Base-by-base conservation (phyloP, 2,329 filamentous ascomycete species). In the Boeremia lycopersici region DNA sequence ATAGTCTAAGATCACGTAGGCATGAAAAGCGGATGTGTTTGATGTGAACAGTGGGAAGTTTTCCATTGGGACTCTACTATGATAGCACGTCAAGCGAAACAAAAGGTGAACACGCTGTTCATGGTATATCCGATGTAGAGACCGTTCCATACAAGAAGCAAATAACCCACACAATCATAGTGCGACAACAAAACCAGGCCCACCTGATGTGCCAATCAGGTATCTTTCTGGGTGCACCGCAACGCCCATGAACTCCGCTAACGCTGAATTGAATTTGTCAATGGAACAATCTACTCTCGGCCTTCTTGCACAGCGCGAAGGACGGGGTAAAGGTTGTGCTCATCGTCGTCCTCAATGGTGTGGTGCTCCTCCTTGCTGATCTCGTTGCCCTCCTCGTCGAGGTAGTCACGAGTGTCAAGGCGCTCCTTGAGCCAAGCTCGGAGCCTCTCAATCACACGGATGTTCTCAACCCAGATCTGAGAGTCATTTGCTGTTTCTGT, bases 401-500 rank as follows among this genome's bases (percentile, higher is more conserved):
- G 60, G 48, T 74, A 86, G 31, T 85, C 82, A 31, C 80, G 81
- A 35, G 75, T 73, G 55, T 83, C 78, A 19, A 88, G 75, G 47
- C 82, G 77, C 43, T 82, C 79, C 50, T 81, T 80, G 61, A 87
- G 79, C 70, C 82, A 83, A 17, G 80, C 79, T 38, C 85, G 79
- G 31, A 88, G 77, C 45, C 80, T 78, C 73, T 87, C 85, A 28
- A 88, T 83, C 9, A 85, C 79, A n/a, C 85, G 82, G 49, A 86
- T 84, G 72, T 86, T 86, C 69, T 86, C 83, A 9, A 87, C 81
- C 85, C 85, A 88, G 5, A 74, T 73, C 9, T 67, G 69, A 7
- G 62, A 61, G 17, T 74, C 72, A 17, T 64, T 63, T 2, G 63
- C 55, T 48, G 70, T 70, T 55, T 74, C 72, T 19, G 68, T 73